These are phyloP conservation scores for Cocos nucifera DNA, from an alignment of 176 grass and related monocot species.

Conservation along the genomic window DNA sequence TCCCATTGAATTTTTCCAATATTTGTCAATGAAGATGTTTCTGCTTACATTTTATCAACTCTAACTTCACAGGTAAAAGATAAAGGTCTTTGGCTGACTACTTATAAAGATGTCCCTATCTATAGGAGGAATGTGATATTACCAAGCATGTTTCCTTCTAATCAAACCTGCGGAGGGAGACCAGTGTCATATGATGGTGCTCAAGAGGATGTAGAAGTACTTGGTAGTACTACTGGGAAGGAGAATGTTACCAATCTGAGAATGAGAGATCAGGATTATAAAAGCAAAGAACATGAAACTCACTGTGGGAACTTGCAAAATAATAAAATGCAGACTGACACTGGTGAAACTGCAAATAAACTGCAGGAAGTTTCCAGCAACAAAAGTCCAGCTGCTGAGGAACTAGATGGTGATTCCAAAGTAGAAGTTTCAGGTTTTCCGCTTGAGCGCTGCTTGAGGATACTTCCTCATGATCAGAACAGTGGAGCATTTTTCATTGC, in stretches of 20 bases:
- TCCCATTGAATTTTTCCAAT: no score
- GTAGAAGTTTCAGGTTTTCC: constrained; percentile 67
- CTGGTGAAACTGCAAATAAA: constrained; percentile 18
- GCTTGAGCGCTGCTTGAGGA: constrained; percentile 81
- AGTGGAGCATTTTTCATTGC: constrained; percentile 94
- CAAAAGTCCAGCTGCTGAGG: constrained; percentile 11
- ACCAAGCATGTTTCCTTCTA: constrained; percentile 95
- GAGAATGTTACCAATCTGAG: constrained; percentile 20
- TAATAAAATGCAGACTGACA: constrained; percentile 7
- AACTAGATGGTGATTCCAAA: constrained; percentile 10
- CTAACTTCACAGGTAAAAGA: constrained; percentile 48
- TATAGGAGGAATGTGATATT: constrained; percentile 57
- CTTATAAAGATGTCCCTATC: constrained; percentile 64
- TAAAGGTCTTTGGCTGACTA: constrained; percentile 77
- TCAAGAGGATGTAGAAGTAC: constrained; percentile 23
- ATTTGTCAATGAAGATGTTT: no score
- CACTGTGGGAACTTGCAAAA: constrained; percentile 4
- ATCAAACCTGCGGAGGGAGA: constrained; percentile 38
- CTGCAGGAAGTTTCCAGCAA: constrained; percentile 11
- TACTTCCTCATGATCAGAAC: constrained; percentile 94
- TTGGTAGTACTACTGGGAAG: constrained; percentile 21
- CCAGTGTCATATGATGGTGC: constrained; percentile 5
- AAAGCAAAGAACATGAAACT: not conserved
- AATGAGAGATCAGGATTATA: constrained; percentile 15
- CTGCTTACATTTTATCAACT: no score